These are phyloP conservation scores for Aspergillus pseudoglaucus DNA, from an alignment of 2,329 filamentous ascomycete species.

Conservation along the genomic window DNA sequence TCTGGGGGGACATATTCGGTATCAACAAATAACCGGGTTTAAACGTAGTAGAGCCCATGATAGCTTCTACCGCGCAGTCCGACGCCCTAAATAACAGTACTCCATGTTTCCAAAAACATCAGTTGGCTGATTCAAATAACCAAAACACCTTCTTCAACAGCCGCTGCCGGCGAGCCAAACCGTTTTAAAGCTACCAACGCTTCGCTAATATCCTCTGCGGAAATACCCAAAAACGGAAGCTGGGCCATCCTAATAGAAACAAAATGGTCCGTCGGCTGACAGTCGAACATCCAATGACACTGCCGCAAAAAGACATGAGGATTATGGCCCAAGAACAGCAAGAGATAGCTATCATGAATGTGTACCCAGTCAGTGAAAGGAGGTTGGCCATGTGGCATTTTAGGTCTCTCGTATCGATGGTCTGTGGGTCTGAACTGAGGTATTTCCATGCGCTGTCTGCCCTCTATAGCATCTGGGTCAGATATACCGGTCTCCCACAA, in stretches of 20 bases:
- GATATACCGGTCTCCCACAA: conserved; percentile 7
- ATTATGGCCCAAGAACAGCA: conserved; percentile 6
- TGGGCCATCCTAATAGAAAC: conserved; percentile 11
- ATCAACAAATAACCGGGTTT: too few species aligned
- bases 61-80: too few species aligned
- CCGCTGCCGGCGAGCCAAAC: background rate
- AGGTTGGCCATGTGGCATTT: background rate
- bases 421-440: conserved; percentile 3
- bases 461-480: conserved; percentile 7
- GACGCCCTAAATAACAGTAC: too few species aligned
- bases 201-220: conserved; percentile 1
- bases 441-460: conserved; percentile 5
- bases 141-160: background rate
- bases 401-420: conserved; percentile 4
- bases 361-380: conserved; percentile 4
- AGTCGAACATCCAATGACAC: conserved; percentile 4
- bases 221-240: conserved; percentile 7
- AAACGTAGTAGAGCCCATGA: too few species aligned
- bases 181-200: conserved; percentile 1
- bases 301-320: conserved; percentile 5
- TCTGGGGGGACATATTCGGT: too few species aligned
- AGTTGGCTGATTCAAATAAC: background rate
- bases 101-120: too few species aligned
- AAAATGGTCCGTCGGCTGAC: conserved; percentile 6
- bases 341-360: conserved; percentile 9